Evolutionary conservation across 169 alveolate species (phyloP), one percentile per base, ranked within the genome.

Genomic region (Plasmodium gonderi): DNA sequence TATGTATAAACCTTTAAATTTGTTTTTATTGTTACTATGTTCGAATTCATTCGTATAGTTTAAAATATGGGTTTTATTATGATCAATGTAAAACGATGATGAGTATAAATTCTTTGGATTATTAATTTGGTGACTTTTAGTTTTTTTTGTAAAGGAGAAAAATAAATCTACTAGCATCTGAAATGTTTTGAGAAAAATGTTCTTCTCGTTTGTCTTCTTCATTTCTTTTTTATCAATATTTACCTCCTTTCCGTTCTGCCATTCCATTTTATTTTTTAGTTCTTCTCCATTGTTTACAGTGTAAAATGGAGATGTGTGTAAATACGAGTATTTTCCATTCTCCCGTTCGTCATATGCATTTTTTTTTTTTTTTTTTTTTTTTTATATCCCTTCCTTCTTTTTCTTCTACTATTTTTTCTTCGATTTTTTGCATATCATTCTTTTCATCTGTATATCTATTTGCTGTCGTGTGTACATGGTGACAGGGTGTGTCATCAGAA

Each of bases 1-100:
- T 60, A 90, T 42, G 44, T 31, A 29, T n/a, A 79, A 38, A 8
- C 94, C 94, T 64, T 90, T 90, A n/a, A 90, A 29, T 45, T 77
- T 90, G 40, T 90, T 8, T 23, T 90, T 90, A 11, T 33, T 77
- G 6, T 72, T 72, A 0, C 29, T 23, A 12, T 47, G 1, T 9
- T 9, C 5, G 11, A 31, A 29, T 38, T 69, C 17, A 8, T 9
- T 31, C 0, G 78, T 12, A 4, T 75, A 5, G 6, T 26, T 54
- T 64, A 90, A 26, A 40, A 90, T 77, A 38, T 29, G 45, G 7
- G 94, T 90, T 54, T 47, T 76, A 6, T 47, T 65, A 9, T 31
- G 8, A 67, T 90, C 79, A 36, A 90, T 45, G n/a, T n/a, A n/a
- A 45, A 65, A 51, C 42, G 68, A 26, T 0, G 90, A 75, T 14